Evolutionary conservation across 2,329 filamentous ascomycete species (phyloP).

Genomic region (Waltergamsia citrina): DNA sequence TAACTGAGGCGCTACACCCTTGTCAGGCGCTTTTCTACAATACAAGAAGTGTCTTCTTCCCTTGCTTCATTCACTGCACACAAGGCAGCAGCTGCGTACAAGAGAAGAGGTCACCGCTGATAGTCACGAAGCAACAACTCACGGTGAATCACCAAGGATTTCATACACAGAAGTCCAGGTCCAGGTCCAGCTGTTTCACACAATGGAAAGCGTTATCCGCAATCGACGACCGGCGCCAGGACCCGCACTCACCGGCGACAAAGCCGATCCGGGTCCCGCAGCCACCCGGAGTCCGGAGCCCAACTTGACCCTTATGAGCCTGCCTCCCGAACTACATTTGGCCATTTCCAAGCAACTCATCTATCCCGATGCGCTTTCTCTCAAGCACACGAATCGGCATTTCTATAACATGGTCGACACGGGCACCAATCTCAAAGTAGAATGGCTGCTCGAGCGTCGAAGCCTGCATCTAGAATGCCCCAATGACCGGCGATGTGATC

Average conservation of each 20-base stretch:
- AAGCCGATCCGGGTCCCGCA: background rate
- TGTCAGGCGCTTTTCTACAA: too few relatives aligned
- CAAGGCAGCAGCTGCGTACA: too few relatives aligned
- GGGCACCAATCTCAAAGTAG: slow-evolving; percentile 54
- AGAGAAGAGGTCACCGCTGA: too few relatives aligned
- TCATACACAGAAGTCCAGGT: too few relatives aligned
- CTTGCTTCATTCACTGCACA: too few relatives aligned
- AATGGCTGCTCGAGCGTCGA: slow-evolving; percentile 58
- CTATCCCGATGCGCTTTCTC: slow-evolving; percentile 61
- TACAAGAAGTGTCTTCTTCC: too few relatives aligned
- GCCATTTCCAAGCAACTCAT: slow-evolving; percentile 50
- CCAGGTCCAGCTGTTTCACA: too few relatives aligned
- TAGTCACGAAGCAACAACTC: too few relatives aligned
- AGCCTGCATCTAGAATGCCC: slow-evolving; percentile 57
- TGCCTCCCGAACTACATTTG: slow-evolving; percentile 60
- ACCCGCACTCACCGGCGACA: background rate
- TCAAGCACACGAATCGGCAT: slow-evolving; percentile 57
- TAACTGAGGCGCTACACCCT: too few relatives aligned
- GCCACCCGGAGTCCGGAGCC: background rate
- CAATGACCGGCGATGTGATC: slow-evolving; percentile 44
- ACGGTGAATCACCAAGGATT: too few relatives aligned
- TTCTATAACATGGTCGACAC: slow-evolving; percentile 59
- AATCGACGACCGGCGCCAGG: too few relatives aligned
- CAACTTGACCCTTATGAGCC: slow-evolving; percentile 19
- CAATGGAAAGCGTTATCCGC: too few relatives aligned